Percentiles rank a stretch among this genome's conserved stretches.
Conservation (phyloP, 2,329 filamentous ascomycete species). For the Exutisphaerella laricina region DNA sequence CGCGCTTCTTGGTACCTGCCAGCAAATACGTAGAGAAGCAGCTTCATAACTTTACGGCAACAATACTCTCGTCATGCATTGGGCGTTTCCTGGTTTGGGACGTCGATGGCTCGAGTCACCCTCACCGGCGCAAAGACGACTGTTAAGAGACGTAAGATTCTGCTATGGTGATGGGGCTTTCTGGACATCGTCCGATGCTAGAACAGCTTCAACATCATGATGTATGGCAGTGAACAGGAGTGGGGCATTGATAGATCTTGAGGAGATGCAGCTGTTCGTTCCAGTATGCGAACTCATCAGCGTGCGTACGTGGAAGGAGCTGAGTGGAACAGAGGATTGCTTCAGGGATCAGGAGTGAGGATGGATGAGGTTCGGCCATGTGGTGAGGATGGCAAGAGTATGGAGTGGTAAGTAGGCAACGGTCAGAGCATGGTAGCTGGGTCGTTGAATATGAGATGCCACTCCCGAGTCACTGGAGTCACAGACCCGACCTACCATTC, state of each 20-base stretch:
- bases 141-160: conserved; percentile 16
- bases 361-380: conserved; percentile 12
- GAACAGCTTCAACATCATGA: conserved; percentile 7
- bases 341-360: conserved; percentile 15
- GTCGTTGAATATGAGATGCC: no score
- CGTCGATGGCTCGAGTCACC: conserved; percentile 16
- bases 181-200: conserved; percentile 16
- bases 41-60: no score
- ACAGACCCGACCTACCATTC: no score
- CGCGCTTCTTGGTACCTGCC: no score
- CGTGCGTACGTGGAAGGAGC: conserved; percentile 16
- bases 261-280: conserved; percentile 13
- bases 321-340: conserved; percentile 11
- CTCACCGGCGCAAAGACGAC: conserved; percentile 7
- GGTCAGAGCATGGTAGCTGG: no score
- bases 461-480: no score
- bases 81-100: conserved; percentile 16
- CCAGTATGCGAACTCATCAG: conserved; percentile 18
- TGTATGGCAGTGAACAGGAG: conserved; percentile 8
- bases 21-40: no score
- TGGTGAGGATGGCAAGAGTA: conserved; percentile 4
- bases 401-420: no score
- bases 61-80: conserved; percentile 16
- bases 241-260: conserved; percentile 8
- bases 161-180: conserved; percentile 20